phyloP scores from a whole-genome alignment of 257 asterid genomes.

The Forsythia viridissima region DNA sequence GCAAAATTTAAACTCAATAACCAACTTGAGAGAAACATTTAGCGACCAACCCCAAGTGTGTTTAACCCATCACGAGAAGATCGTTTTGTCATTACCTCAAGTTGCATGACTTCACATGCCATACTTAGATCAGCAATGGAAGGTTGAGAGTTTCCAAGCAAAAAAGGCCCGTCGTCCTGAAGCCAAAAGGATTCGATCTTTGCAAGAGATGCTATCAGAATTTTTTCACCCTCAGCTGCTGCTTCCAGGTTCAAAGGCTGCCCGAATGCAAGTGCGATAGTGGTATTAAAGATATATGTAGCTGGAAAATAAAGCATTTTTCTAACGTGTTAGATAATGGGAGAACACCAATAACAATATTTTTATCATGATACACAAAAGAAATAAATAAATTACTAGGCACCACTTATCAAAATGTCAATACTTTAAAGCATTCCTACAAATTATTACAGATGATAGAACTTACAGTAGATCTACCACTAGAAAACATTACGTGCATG shows the following conservation, averaged over 20 bases:
- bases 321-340: not conserved
- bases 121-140: conserved; percentile 83
- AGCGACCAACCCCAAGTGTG: too few species aligned
- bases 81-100: conserved; percentile 48
- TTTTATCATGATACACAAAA: not conserved
- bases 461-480: too few species aligned
- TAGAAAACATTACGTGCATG: too few species aligned
- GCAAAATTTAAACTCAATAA: too few species aligned
- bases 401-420: too few species aligned
- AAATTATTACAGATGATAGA: too few species aligned
- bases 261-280: conserved; percentile 57
- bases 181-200: conserved; percentile 73
- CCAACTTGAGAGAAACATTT: too few species aligned
- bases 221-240: conserved; percentile 70
- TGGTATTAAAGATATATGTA: conserved; percentile 39
- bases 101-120: conserved; percentile 78
- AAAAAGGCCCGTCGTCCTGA: conserved; percentile 52
- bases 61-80: not conserved
- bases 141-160: conserved; percentile 70
- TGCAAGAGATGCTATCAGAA: conserved; percentile 54
- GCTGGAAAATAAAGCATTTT: conserved; percentile 39
- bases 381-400: too few species aligned
- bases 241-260: conserved; percentile 52
- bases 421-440: too few species aligned
- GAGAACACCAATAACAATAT: not conserved